Percentiles rank a stretch among this genome's conserved stretches.
phyloP scores from a whole-genome alignment of 495 filamentous ascomycete species.

The Daldinia grandis region DNA sequence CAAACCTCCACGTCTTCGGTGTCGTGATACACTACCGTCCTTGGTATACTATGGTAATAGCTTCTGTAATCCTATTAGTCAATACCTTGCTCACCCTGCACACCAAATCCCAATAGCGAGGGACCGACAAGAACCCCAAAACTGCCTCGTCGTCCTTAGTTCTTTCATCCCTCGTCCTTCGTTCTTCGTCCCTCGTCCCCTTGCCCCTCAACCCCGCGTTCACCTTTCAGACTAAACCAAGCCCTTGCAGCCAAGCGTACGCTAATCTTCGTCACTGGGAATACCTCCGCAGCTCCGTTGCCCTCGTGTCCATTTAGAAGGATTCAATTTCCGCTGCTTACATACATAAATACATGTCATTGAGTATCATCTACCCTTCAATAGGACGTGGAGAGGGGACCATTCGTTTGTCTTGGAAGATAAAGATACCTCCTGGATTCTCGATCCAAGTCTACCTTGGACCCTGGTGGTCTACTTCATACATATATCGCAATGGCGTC shows the following conservation, averaged over 20 bases:
- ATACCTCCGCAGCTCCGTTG: conserved; percentile 40
- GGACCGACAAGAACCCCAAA: conserved; percentile 11
- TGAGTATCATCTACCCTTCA: background rate
- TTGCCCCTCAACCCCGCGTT: conserved; percentile 37
- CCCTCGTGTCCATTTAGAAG: conserved; percentile 29
- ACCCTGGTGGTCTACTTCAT: background rate
- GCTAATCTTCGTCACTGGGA: conserved; percentile 29
- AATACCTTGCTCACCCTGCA: conserved; percentile 5
- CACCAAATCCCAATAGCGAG: conserved; percentile 25
- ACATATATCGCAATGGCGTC: conserved; percentile 9
- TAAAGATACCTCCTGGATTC: conserved; percentile 6
- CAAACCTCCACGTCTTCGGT: conserved; percentile 9
- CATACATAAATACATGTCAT: conserved; percentile 5
- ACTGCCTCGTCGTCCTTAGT: conserved; percentile 2
- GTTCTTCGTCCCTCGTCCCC: background rate
- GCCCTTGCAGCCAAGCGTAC: conserved; percentile 33
- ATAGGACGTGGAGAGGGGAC: background rate
- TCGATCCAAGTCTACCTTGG: background rate
- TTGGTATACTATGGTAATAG: conserved; percentile 8
- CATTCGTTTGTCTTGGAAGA: conserved; percentile 1
- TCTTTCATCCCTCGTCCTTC: background rate
- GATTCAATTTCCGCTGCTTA: conserved; percentile 14
- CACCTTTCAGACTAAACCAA: conserved; percentile 10
- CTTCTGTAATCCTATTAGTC: conserved; percentile 35
- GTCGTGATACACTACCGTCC: conserved; percentile 26